Evolutionary conservation across 2,329 filamentous ascomycete genomes (phyloP), one percentile per base, ranked within the genome.

Genomic region (Diplodia scrobiculata): DNA sequence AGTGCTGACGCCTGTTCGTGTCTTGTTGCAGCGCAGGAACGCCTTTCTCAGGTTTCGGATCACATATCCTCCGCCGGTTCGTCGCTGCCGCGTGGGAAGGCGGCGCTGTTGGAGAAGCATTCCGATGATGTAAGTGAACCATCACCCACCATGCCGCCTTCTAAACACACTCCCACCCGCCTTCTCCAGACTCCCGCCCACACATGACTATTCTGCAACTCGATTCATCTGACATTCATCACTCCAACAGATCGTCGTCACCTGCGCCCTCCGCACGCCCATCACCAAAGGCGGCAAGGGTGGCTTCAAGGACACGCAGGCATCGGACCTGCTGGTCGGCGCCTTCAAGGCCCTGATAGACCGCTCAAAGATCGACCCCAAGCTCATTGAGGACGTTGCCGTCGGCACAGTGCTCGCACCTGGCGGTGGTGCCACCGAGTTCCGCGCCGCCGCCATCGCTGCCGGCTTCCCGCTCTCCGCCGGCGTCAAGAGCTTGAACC

Each of bases 361-460:
- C 66, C 55, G 55, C 25, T 97, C 93, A 71, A 88, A 88, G 70
- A 96, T 98, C 79, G 91, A 97, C 80, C 93, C 95, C 25, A 82
- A 82, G 45, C 84, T 95, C 41, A 92, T 99, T 58, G 91, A 98
- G 79, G 95, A 99, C 76, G 89, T 99, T 70, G 90, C 90, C 63
- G 93, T 98, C 67, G 95, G 95, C 71, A 90, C 89, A 66, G 95
- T 99, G 34, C 88, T 99, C 58, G 88, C 94, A 19, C 94, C 94
- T 38, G 95, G 95, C 68, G 95, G 92, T 72, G 95, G 94, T 71
- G 95, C 95, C 25, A 98, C 95, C 54, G 95, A 98, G 82, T 97
- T 97, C 88, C 90, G 95, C 70, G 95, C 92, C 68, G 95, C 95
- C 41, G 89, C 89, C 65, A 84, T 98, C 66, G 91, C 92, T 6